Percentiles rank a stretch among this genome's conserved stretches.
These are phyloP conservation scores for Pseudogymnoascus sp. DNA, from an alignment of 2,329 filamentous ascomycete genomes.

Conservation along the genomic window DNA sequence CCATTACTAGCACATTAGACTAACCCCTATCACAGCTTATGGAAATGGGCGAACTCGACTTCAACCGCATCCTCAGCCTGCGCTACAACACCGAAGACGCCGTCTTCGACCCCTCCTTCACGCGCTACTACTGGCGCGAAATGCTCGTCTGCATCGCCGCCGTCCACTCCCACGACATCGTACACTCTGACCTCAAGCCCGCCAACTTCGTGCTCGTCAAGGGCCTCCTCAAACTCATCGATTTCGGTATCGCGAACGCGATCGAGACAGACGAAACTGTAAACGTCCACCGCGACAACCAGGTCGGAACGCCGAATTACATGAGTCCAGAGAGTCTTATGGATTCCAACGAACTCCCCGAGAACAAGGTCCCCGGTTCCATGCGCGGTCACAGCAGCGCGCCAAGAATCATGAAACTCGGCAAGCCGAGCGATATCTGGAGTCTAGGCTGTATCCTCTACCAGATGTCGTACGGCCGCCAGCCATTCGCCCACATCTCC, in stretches of 20 bases:
- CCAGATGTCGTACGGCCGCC: constrained; percentile 96
- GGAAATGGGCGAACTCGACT: constrained; percentile 93
- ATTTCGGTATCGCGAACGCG: constrained; percentile 96
- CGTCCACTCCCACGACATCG: constrained; percentile 84
- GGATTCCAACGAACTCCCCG: constrained; percentile 64
- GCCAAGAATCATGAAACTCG: constrained; percentile 84
- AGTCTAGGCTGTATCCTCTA: constrained; percentile 93
- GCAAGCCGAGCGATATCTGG: constrained; percentile 95
- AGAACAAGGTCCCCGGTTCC: constrained; percentile 29
- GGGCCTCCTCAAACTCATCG: constrained; percentile 87
- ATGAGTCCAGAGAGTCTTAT: constrained; percentile 95
- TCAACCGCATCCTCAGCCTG: constrained; percentile 75
- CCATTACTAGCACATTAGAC: too few relatives aligned
- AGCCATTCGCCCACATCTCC: constrained; percentile 85
- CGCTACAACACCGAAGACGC: constrained; percentile 65
- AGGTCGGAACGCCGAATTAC: constrained; percentile 95
- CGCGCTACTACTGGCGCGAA: constrained; percentile 98
- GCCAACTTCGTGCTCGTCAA: constrained; percentile 93
- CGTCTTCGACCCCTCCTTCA: constrained; percentile 79
- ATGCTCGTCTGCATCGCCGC: constrained; percentile 94
- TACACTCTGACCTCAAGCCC: constrained; percentile 94
- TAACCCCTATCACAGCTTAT: constrained; percentile 56
- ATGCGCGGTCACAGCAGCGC: constrained; percentile 28
- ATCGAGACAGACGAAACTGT: constrained; percentile 94
- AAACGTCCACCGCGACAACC: constrained; percentile 92